phyloP scores from a whole-genome alignment of 192 early-diverging fungal genomes.

The Geranomyces variabilis region DNA sequence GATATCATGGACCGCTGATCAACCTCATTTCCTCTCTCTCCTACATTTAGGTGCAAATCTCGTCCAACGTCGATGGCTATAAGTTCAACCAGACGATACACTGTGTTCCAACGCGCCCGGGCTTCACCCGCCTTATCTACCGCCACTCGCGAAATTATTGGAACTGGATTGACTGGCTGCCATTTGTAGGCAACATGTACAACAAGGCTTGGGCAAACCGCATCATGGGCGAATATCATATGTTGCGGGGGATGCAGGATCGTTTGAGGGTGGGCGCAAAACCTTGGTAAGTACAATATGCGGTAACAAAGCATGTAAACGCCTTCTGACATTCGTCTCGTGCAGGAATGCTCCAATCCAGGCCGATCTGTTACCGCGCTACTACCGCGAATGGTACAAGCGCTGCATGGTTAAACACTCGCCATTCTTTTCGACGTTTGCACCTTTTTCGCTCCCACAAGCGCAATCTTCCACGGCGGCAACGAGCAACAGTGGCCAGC shows the following conservation, averaged over 20 bases:
- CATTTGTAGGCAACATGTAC: conserved; percentile 34
- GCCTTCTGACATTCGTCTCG: neutral
- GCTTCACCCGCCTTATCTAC: conserved; percentile 30
- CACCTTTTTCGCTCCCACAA: neutral
- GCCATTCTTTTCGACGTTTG: conserved; percentile 24
- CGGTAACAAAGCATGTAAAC: neutral
- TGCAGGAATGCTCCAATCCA: conserved; percentile 36
- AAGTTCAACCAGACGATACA: conserved; percentile 33
- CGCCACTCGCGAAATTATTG: conserved; percentile 32
- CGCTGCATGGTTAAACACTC: conserved; percentile 13
- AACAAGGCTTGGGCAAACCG: conserved; percentile 19
- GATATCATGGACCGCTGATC: neutral
- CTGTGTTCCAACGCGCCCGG: conserved; percentile 25
- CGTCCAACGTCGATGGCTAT: conserved; percentile 9
- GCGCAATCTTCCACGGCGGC: conserved; percentile 6
- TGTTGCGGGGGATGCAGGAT: conserved; percentile 29
- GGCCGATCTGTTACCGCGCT: conserved; percentile 33
- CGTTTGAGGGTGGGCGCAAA: conserved; percentile 25
- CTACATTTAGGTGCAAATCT: conserved; percentile 29
- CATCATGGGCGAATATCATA: conserved; percentile 4
- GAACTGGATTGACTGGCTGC: conserved; percentile 30
- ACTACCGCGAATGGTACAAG: conserved; percentile 38
- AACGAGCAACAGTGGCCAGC: neutral
- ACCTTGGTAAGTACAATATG: conserved; percentile 20
- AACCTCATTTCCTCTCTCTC: neutral